phyloP scores from a whole-genome alignment of 2,329 filamentous ascomycete genomes.

The Aspergillus chevalieri region DNA sequence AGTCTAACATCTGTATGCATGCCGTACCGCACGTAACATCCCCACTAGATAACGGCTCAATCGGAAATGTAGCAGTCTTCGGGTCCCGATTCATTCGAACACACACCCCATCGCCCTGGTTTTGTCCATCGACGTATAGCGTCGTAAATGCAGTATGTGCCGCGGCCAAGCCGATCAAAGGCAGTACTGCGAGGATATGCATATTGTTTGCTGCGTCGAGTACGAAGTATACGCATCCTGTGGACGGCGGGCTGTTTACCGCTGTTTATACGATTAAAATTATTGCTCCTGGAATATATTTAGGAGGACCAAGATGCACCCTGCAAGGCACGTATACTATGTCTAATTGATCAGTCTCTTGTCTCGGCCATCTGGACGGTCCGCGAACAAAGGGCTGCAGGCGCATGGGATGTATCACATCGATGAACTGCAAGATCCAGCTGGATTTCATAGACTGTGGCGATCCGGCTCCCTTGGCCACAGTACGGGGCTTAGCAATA shows the following conservation, averaged over 20 bases:
- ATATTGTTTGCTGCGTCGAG: neutral
- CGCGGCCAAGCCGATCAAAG: neutral
- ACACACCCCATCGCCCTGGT: slow-evolving; percentile 66
- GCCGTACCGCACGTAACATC: slow-evolving; percentile 66
- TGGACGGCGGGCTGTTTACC: neutral
- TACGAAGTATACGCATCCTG: neutral
- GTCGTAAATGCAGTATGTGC: slow-evolving; percentile 62
- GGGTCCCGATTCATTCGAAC: slow-evolving; percentile 59
- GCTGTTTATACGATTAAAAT: neutral
- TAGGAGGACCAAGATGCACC: neutral
- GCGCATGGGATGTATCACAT: neutral
- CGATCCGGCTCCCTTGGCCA: neutral
- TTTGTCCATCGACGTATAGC: slow-evolving; percentile 55
- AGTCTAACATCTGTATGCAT: slow-evolving; percentile 20
- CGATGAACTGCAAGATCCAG: no score
- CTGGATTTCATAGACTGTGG: no score
- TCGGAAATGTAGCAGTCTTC: slow-evolving; percentile 50
- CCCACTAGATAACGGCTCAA: slow-evolving; percentile 51
- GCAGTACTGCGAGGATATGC: neutral
- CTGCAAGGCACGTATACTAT: neutral
- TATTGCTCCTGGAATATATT: no score
- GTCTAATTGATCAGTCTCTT: neutral
- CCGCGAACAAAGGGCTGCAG: no score
- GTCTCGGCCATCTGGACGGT: neutral
- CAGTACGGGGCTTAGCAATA: neutral